Conservation (phyloP, 352 stramenopile species). For the Globisporangium apiculatum region DNA sequence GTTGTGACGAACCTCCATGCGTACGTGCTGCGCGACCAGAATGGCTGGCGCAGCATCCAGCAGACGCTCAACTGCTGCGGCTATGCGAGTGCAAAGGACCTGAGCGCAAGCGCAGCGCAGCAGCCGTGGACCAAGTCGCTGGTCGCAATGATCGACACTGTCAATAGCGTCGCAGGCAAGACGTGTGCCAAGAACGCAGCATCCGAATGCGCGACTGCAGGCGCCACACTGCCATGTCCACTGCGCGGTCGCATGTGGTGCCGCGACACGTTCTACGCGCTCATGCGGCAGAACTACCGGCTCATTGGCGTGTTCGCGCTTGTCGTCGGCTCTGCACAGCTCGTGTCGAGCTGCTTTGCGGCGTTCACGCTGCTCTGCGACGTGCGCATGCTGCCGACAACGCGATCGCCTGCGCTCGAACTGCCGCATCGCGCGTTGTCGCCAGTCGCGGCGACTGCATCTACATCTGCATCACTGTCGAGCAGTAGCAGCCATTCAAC, state of each 20-base stretch:
- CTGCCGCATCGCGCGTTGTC: slow-evolving; percentile 15
- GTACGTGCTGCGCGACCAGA: slow-evolving; percentile 20
- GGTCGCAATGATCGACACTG: slow-evolving; percentile 21
- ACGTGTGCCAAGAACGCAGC: slow-evolving; percentile 27
- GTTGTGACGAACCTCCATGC: slow-evolving; percentile 32
- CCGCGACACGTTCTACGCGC: slow-evolving; percentile 31
- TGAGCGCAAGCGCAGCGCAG: slow-evolving; percentile 11
- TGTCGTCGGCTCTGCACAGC: slow-evolving; percentile 30
- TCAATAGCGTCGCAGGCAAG: slow-evolving; percentile 30
- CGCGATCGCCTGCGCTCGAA: slow-evolving; percentile 27
- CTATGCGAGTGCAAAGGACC: slow-evolving; percentile 23
- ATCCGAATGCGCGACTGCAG: slow-evolving; percentile 13
- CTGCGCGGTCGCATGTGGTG: slow-evolving; percentile 34
- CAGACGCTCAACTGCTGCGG: slow-evolving; percentile 50
- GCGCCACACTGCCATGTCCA: slow-evolving; percentile 23
- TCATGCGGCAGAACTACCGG: slow-evolving; percentile 39
- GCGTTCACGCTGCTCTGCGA: slow-evolving; percentile 60
- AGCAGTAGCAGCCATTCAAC: too few species aligned
- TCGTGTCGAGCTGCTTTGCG: slow-evolving; percentile 36
- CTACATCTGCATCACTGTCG: too few species aligned
- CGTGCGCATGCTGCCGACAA: slow-evolving; percentile 27
- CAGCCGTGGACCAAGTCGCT: slow-evolving; percentile 27
- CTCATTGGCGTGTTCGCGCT: slow-evolving; percentile 39
- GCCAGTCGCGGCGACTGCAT: too few species aligned
- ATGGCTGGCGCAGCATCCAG: slow-evolving; percentile 35